Base-by-base conservation (phyloP, 768 basidiomycete genomes). In the Tricholoma hemisulphureum region DNA sequence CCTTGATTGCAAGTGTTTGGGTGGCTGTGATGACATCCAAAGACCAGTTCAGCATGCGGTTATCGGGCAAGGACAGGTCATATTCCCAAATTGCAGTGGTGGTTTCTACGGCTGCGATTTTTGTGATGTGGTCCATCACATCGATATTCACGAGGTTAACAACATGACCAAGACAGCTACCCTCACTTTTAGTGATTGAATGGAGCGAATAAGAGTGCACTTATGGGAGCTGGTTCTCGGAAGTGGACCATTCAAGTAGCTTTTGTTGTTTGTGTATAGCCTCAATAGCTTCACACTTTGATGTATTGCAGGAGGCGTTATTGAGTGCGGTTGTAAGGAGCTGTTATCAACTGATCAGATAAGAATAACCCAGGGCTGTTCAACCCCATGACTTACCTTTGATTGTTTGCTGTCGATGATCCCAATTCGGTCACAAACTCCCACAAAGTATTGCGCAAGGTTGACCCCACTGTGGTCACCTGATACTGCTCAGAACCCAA, bases 301-400 rank as follows among this genome's bases (percentile, higher is more conserved):
- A 61, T 21, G 59, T 49, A 37, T 71, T 71, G 53, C 64, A 66
- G 3, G 54, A 54, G 0, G 65, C 61, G 43, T 69, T 71, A 55
- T 69, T 66, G 14, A 59, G 24, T 0, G 63, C 67, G 18, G 60
- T 35, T 20, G 51, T 56, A 16, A 52, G 52, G 11, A 69, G 7
- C 34, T 35, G 14, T 35, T 13, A 35, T 35, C 34, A 35, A 35
- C 6, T 16, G 14, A 35, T 35, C 34, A 35, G 34, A 35, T 35
- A 14, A n/a, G n/a, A n/a, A n/a, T n/a, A n/a, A n/a, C n/a, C n/a
- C n/a, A n/a, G n/a, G n/a, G n/a, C n/a, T n/a, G n/a, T 46, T 26
- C 6, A 4, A 31, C 29, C 29, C 29, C 10, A 10, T 31, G 29
- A 31, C 34, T 35, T 4, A 35, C 34, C 13, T 6, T 35, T 16